phyloP scores from a whole-genome alignment of 2,329 filamentous ascomycete genomes.

The Aspergillus candidus region DNA sequence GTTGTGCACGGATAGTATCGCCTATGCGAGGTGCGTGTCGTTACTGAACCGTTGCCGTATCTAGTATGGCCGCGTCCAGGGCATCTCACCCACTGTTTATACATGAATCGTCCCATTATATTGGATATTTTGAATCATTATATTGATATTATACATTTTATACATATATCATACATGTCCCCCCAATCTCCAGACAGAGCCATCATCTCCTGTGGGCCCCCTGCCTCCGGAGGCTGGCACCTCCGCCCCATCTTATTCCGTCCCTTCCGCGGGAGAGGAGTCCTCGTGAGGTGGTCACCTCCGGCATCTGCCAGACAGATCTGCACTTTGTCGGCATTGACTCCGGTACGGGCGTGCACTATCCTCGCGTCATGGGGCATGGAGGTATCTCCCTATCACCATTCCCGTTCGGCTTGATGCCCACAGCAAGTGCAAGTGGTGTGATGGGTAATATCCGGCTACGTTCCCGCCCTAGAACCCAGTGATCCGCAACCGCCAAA shows the following conservation, averaged over 20 bases:
- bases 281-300: slow-evolving; percentile 51
- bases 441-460: slow-evolving; percentile 31
- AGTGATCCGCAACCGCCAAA: background rate
- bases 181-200: background rate
- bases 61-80: too few relatives aligned
- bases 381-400: slow-evolving; percentile 37
- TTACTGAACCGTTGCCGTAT: too few relatives aligned
- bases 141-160: too few relatives aligned
- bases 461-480: slow-evolving; percentile 42
- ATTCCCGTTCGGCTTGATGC: background rate
- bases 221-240: slow-evolving; percentile 11
- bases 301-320: slow-evolving; percentile 53
- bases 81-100: too few relatives aligned
- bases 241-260: slow-evolving; percentile 9
- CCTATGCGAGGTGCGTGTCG: too few relatives aligned
- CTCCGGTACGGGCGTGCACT: slow-evolving; percentile 33
- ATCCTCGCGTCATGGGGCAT: slow-evolving; percentile 48
- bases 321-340: slow-evolving; percentile 41
- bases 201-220: slow-evolving; percentile 12
- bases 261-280: slow-evolving; percentile 37
- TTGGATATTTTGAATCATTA: too few relatives aligned
- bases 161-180: too few relatives aligned
- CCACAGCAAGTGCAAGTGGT: background rate
- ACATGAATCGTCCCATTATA: too few relatives aligned
- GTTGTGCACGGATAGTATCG: too few relatives aligned